Base-by-base conservation (phyloP, 371 early-diverging fungal species). In the Mortierella sp. region DNA sequence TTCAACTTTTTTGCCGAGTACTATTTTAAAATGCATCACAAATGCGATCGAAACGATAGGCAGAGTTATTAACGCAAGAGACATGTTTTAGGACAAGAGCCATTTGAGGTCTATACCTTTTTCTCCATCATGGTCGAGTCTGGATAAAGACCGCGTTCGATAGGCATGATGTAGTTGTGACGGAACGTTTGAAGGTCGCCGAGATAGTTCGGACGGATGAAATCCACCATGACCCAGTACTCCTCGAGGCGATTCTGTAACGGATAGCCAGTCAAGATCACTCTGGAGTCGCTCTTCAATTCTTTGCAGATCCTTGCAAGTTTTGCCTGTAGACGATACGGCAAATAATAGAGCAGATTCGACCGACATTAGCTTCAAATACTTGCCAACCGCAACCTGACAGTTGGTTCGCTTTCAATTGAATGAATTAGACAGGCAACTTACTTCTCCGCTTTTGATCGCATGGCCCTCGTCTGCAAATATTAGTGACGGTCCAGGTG, bases 251-350 rank as follows among this genome's bases (percentile, higher is more conserved):
- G 86, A 68, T 95, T 96, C 69, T 97, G 97, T 21, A 97, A 78
- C 4, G 97, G 97, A 43, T 89, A 92, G 0, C 96, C 97, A 0
- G 96, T 95, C 60, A 97, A 63, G 59, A 92, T 89, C n/a, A 95
- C 80, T 21, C 94, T 83, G 3, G 85, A 80, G 1, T 61, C 80
- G 1, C 92, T 92, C 39, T 70, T 24, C 3, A 94, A 64, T 44
- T 64, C 19, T 14, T 81, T 82, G 15, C 86, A 56, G 0, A 82
- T 55, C 0, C 41, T 26, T 12, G 64, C 58, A 2, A 81, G 43
- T 28, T 72, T 71, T 7, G 72, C 70, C 63, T 70, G 56, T 28
- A 28, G 28, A 7, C 11, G 21, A 53, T 4, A 9, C 19, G 31
- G 14, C 39, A 21, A 0, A 19, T 9, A 32, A 6, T 9, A 43